Conservation (phyloP, 73 alveolate species). For the Durusdinium trenchii region DNA sequence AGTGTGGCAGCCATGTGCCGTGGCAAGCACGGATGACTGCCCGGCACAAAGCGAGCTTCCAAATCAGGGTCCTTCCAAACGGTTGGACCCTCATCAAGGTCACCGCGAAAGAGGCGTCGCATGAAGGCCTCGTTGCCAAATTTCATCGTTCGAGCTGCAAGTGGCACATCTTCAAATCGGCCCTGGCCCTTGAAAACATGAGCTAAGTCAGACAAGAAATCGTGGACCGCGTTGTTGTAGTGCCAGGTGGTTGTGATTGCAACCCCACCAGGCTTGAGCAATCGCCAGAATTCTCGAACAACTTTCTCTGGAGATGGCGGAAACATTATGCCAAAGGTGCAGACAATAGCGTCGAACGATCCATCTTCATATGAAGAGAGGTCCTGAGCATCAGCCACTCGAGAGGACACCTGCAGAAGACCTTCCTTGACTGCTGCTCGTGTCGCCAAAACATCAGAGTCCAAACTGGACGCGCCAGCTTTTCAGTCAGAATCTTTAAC, state of each 20-base stretch:
- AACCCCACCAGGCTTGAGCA: constrained; percentile 55
- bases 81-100: not conserved
- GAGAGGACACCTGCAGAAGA: not conserved
- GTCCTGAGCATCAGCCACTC: constrained; percentile 58
- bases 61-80: not conserved
- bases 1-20: constrained; percentile 25
- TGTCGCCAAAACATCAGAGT: not conserved
- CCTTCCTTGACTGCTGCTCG: constrained; percentile 20
- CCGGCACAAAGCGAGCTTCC: constrained; percentile 10
- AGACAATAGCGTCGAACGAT: not conserved
- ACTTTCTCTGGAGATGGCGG: constrained; percentile 66
- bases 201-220: not conserved
- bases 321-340: constrained; percentile 46
- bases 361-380: constrained; percentile 27
- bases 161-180: not conserved
- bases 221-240: not conserved
- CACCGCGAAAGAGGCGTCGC: constrained; percentile 65
- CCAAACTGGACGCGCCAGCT: constrained; percentile 3
- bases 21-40: not conserved
- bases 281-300: constrained; percentile 36
- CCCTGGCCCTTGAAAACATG: constrained; percentile 7
- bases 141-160: not conserved
- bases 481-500: not conserved
- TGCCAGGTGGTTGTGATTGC: constrained; percentile 43
- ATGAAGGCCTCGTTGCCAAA: constrained; percentile 23